Evolutionary conservation across 1,284 basidiomycete species (phyloP), one percentile per base, ranked within the genome.

Genomic region (Lignosus rhinocerotis): DNA sequence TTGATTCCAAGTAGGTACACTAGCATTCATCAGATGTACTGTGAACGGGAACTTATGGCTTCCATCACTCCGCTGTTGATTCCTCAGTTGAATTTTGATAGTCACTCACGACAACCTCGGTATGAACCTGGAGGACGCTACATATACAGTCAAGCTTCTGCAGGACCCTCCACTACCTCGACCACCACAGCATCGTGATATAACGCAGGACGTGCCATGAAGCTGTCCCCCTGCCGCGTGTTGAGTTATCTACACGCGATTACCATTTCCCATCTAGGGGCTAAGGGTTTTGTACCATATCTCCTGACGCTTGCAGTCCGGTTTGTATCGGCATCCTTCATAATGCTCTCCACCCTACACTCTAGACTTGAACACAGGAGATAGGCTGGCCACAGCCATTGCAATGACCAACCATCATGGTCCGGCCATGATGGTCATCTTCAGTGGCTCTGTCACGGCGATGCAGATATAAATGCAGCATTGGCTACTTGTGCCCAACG

Each of bases 391-490:
- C 33, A 53, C 39, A 31, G 17, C 45, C 56, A 44, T 34, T 16
- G 42, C 38, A 53, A 38, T 10, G 33, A 17, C 51, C 41, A 16
- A 17, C 44, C 34, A 39, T 31, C 32, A 48, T 50, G 32, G 8
- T 31, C 33, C 42, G 49, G 34, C 48, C 21, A 31, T n/a, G 8
- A 34, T 41, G 39, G 54, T 14, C 46, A 55, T 31, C 17, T 21
- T 34, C 14, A 19, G 44, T 42, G 42, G 55, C 55, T 14, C 30
- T 17, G 11, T 16, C 8, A 19, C 41, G 16, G 42, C 44, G 36
- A n/a, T 32, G 3, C 50, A 51, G 50, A 57, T 57, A 57, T 57
- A 57, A 57, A 43, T 38, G 7, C 34, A 31, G 49, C 34, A 30
- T 31, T 41, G 34, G 14, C 17, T 21, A 16, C 34, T 44, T 21